A percentile compares a stretch with the other conserved stretches of the same genome.
phyloP scores from a whole-genome alignment of 768 basidiomycete genomes.

The Suillus discolor region DNA sequence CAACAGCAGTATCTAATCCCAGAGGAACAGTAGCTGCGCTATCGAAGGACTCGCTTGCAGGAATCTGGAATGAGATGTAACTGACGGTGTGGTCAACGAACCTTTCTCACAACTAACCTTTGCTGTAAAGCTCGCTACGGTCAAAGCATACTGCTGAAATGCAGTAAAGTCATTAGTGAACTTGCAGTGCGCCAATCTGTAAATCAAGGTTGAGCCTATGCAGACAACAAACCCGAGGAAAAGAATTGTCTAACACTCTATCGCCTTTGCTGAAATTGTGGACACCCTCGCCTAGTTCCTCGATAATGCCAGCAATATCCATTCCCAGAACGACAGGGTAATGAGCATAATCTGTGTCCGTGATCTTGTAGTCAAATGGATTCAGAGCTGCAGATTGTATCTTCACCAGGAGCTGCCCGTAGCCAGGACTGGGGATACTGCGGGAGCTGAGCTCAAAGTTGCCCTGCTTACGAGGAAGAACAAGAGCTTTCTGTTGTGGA shows the following conservation, averaged over 20 bases:
- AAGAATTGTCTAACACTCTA: slow-evolving; percentile 34
- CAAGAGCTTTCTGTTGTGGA: slow-evolving; percentile 31
- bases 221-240: slow-evolving; percentile 1
- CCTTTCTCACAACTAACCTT: slow-evolving; percentile 32
- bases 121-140: slow-evolving; percentile 34
- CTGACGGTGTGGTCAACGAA: not conserved
- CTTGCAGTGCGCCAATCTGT: slow-evolving; percentile 35
- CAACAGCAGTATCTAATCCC: slow-evolving; percentile 45
- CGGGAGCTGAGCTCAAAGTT: slow-evolving; percentile 32
- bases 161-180: slow-evolving; percentile 27
- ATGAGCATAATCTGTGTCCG: slow-evolving; percentile 29
- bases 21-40: slow-evolving; percentile 50
- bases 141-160: slow-evolving; percentile 45
- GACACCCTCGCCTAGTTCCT: slow-evolving; percentile 41
- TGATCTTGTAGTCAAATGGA: slow-evolving; percentile 47
- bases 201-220: slow-evolving; percentile 22
- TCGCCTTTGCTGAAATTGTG: slow-evolving; percentile 39
- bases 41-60: slow-evolving; percentile 45
- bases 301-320: slow-evolving; percentile 44
- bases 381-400: slow-evolving; percentile 44
- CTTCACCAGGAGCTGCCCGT: slow-evolving; percentile 45
- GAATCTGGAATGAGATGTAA: slow-evolving; percentile 36
- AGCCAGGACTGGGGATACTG: slow-evolving; percentile 35
- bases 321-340: slow-evolving; percentile 39
- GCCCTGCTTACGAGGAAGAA: slow-evolving; percentile 29